Evolutionary conservation across 2,329 filamentous ascomycete genomes (phyloP).

Genomic region (Pseudofabraea citricarpa): DNA sequence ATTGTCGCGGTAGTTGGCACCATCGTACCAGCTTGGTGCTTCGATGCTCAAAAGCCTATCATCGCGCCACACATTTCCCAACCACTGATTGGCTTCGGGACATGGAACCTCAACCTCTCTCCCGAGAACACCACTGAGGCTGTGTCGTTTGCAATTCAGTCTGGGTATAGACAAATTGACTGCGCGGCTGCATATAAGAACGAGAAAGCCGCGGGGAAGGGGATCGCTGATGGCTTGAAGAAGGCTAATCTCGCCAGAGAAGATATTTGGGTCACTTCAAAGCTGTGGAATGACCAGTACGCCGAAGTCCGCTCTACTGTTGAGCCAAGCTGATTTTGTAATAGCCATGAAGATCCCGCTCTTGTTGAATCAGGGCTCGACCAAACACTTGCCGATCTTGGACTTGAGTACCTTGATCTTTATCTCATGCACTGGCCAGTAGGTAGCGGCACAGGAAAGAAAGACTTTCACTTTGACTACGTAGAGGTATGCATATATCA

Average conservation of each 20-base stretch:
- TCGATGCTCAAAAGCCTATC: background rate
- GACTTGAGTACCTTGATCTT: constrained; percentile 31
- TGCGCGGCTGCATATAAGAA: constrained; percentile 14
- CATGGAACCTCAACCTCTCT: constrained; percentile 9
- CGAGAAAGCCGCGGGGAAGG: constrained; percentile 13
- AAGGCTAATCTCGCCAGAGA: constrained; percentile 9
- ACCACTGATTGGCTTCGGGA: constrained; percentile 11
- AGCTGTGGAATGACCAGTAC: constrained; percentile 17
- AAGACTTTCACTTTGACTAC: constrained; percentile 3
- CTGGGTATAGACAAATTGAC: constrained; percentile 20
- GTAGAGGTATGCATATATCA: constrained; percentile 1
- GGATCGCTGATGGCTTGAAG: constrained; percentile 10
- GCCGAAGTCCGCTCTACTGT: background rate
- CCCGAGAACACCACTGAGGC: constrained; percentile 6
- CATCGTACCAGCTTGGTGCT: background rate
- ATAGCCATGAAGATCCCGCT: constrained; percentile 17
- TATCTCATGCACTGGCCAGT: constrained; percentile 29
- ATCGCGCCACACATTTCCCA: background rate
- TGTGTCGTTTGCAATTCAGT: constrained; percentile 12
- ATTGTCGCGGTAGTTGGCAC: background rate
- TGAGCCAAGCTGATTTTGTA: background rate
- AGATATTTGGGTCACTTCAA: constrained; percentile 20
- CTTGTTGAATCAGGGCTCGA: constrained; percentile 20
- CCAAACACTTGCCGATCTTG: constrained; percentile 25
- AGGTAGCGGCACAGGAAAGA: constrained; percentile 4